These are phyloP conservation scores for Paramecium sexaurelia DNA, from an alignment of 73 alveolate genomes.

Conservation along the genomic window DNA sequence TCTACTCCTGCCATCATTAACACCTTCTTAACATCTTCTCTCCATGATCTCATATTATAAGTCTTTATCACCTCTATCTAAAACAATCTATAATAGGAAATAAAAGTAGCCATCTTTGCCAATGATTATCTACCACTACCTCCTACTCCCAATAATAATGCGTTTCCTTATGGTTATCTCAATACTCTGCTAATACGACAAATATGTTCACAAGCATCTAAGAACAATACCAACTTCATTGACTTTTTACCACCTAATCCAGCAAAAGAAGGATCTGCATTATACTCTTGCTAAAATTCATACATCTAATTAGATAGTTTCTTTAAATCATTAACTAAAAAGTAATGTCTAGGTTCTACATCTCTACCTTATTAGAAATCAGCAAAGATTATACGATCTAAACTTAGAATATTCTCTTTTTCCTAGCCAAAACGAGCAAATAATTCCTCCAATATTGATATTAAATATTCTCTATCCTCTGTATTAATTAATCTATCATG, in stretches of 20 bases:
- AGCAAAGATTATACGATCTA: conserved; percentile 41
- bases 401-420: neutral
- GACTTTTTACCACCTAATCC: conserved; percentile 60
- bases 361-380: conserved; percentile 52
- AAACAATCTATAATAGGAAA: conserved; percentile 68
- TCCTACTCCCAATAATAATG: conserved; percentile 84
- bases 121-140: conserved; percentile 84
- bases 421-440: conserved; percentile 26
- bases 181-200: conserved; percentile 78
- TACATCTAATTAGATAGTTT: conserved; percentile 63
- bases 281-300: conserved; percentile 54
- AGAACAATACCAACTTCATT: conserved; percentile 79
- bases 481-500: conserved; percentile 79
- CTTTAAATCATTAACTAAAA: conserved; percentile 59
- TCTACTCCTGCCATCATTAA: conserved; percentile 80
- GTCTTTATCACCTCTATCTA: conserved; percentile 72
- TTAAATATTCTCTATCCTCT: conserved; percentile 64
- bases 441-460: neutral
- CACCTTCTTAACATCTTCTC: conserved; percentile 75
- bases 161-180: conserved; percentile 82
- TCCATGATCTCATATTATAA: conserved; percentile 71
- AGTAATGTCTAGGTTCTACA: conserved; percentile 48
- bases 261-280: conserved; percentile 59
- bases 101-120: conserved; percentile 76
- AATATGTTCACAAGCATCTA: conserved; percentile 80